These are phyloP conservation scores for Solanum pimpinellifolium DNA, from an alignment of 257 asterid species.

Conservation along the genomic window DNA sequence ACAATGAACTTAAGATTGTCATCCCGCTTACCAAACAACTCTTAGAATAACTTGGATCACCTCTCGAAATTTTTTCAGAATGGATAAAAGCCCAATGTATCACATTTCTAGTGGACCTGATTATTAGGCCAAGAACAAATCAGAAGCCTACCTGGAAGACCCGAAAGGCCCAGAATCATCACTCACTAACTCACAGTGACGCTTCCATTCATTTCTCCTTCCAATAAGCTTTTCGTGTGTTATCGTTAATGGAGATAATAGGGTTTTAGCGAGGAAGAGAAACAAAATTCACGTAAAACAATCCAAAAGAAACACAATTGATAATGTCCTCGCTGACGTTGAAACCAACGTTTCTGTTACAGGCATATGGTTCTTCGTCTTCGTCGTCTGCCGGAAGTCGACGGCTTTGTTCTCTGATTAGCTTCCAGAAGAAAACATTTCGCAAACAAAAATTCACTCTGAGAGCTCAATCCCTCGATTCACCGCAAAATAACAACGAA, in stretches of 20 bases:
- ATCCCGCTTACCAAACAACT: neutral
- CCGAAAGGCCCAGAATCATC: neutral
- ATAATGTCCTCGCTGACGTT: slow-evolving; percentile 51
- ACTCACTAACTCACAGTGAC: neutral
- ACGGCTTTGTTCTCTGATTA: slow-evolving; percentile 20
- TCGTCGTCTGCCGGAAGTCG: slow-evolving; percentile 12
- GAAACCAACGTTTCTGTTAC: slow-evolving; percentile 40
- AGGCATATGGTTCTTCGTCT: slow-evolving; percentile 19
- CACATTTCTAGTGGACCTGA: neutral
- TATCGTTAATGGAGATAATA: slow-evolving; percentile 11
- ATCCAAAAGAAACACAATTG: neutral
- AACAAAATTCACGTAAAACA: neutral
- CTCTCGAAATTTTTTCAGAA: neutral
- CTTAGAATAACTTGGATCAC: neutral
- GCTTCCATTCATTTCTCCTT: neutral
- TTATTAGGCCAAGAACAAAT: neutral
- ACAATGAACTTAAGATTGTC: too few relatives aligned
- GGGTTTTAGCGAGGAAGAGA: neutral
- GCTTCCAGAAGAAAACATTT: slow-evolving; percentile 21
- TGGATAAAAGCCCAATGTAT: neutral
- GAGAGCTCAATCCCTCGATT: slow-evolving; percentile 38
- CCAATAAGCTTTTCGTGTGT: neutral
- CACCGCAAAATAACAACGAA: slow-evolving; percentile 2
- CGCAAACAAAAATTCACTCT: slow-evolving; percentile 27
- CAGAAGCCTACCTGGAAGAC: neutral